Percentiles rank a stretch among this genome's conserved stretches.
phyloP scores from a whole-genome alignment of 75 land plant genomes.

The Sequoia sempervirens region DNA sequence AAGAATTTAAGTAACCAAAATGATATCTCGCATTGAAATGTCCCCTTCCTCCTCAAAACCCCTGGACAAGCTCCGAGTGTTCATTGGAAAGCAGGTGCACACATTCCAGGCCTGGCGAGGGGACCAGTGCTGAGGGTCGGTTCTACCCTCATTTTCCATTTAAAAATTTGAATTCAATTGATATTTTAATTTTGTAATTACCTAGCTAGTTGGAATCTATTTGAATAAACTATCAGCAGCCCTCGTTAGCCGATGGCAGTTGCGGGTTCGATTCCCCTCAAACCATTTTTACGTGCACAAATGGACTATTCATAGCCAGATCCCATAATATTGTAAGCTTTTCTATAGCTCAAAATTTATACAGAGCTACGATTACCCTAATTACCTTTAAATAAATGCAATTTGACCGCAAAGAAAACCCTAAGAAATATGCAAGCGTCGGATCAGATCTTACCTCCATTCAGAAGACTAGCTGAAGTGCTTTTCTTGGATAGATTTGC shows the following conservation, averaged over 20 bases:
- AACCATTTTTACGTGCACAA: background rate
- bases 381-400: background rate
- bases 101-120: no score
- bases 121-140: no score
- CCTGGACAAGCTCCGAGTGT: no score
- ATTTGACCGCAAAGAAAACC: background rate
- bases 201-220: background rate
- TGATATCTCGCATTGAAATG: no score
- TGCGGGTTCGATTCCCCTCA: background rate
- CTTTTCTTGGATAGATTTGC: conserved; percentile 60
- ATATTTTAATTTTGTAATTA: background rate
- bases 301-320: background rate
- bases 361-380: background rate
- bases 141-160: no score
- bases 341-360: background rate
- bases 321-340: background rate
- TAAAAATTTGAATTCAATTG: background rate
- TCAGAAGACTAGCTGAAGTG: conserved; percentile 31
- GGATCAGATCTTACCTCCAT: conserved; percentile 35
- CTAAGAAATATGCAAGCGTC: background rate
- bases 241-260: background rate
- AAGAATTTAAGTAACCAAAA: no score
- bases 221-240: background rate
- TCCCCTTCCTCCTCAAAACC: no score
- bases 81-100: no score